Evolutionary conservation across 2,329 filamentous ascomycete genomes (phyloP), one percentile per base, ranked within the genome.

Genomic region (Pyrenophora graminea): DNA sequence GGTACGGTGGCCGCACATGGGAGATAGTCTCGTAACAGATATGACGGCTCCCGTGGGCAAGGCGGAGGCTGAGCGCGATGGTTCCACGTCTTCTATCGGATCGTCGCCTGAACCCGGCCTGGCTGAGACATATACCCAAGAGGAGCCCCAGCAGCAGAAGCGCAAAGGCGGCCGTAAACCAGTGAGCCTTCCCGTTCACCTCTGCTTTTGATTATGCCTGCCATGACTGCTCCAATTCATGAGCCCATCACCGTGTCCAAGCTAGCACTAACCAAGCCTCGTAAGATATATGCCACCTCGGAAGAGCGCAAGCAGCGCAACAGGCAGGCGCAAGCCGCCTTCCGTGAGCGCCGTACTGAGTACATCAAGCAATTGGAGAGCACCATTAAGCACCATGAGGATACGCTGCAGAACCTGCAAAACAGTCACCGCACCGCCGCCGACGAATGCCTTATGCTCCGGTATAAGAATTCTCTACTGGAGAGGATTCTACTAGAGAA

Each of bases 361-460:
- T 99, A 99, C 75, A 99, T 99, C 79, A 97, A 97, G 79, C 94
- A 99, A 75, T 84, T 99, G 21, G 94, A 99, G 77, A 91, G 93
- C 65, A 96, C 92, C 48, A 97, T 99, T 76, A 93, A 94, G 69
- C 90, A 94, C 64, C 93, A 97, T 80, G 94, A 99, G 77, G 91
- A 95, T 67, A 93, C 91, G 66, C 81, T 97, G 49, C 90, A 95
- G 66, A 96, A 86, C 68, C 82, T 99, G 53, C 94, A 97, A 76
- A 89, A 93, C 68, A 95, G 91, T 61, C 94, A 97, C 71, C 90
- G 94, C 65, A 92, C 86, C 68, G 94, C 94, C 51, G 91, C 93
- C 51, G 94, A 97, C 74, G 94, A 97, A 76, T 97, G 94, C 73
- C 77, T 97, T 69, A 97, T 99, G 94, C 82, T 99, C 65, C 88